Evolutionary conservation across 1,139 yeast species (phyloP), one percentile per base, ranked within the genome.

Genomic region (Nakaseomyces nivariensis): DNA sequence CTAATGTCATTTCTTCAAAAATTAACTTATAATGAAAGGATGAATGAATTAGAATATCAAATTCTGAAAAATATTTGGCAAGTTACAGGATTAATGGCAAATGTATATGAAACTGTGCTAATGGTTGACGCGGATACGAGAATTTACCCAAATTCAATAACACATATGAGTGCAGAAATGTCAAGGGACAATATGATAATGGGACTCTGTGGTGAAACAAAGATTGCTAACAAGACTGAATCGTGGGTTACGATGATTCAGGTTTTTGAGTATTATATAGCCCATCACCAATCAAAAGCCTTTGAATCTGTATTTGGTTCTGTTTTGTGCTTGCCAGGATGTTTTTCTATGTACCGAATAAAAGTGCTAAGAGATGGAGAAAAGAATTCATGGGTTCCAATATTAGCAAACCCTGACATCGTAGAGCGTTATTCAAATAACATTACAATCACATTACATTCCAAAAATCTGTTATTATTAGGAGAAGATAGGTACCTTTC

Each of bases 71-170:
- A 80, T 49, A 85, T 92, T 29, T 88, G 96, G 89, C 77, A 80
- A 58, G 72, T 89, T 9, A 88, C 96, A 0, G 97, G 97, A 2
- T 72, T 89, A 40, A 85, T 92, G 79, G 82, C 96, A 0, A 94
- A 84, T 51, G 77, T 80, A 64, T 92, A 89, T 67, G 97, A 92
- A 65, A 73, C 84, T 47, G 82, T 86, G 37, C 72, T 92, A 45
- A 90, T 90, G 97, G 97, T 92, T 32, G 98, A 92, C 72, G 98
- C 98, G 1, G 98, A 92, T 71, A 90, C 97, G 0, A 82, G 82
- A 64, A 89, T 90, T 4, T 89, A 76, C 67, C 96, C 96, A 0
- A 97, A 92, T 66, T 83, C 95, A 6, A 63, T 90, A 56, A 86
- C 94, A 8, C 97, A 92, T 63, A 88, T 92, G 97, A 76, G 78